Evolutionary conservation across 139 green algal genomes (phyloP).

Genomic region (Chlamydomonas schloesseri): DNA sequence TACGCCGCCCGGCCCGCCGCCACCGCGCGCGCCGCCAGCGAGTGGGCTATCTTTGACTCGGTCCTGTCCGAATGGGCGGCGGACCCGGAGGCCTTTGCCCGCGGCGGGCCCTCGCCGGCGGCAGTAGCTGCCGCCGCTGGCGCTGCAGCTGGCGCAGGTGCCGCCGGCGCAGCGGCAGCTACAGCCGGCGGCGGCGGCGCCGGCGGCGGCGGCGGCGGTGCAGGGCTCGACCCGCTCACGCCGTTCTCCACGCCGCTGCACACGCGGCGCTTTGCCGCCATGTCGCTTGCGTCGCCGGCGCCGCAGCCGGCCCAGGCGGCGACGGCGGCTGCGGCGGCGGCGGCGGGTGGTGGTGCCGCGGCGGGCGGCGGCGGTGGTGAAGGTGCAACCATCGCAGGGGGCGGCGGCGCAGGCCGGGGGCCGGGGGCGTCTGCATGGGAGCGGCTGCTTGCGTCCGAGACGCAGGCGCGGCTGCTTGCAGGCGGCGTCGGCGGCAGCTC

Average conservation of each 20-base stretch:
- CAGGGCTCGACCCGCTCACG: neutral
- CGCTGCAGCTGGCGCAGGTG: neutral
- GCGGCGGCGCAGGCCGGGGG: neutral
- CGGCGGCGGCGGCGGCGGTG: slow-evolving; percentile 1
- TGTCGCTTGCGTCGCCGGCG: slow-evolving; percentile 30
- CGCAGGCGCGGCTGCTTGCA: neutral
- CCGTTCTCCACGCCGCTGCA: slow-evolving; percentile 35
- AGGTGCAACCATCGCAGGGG: too few relatives aligned
- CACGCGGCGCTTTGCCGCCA: slow-evolving; percentile 43
- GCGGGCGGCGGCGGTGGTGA: neutral
- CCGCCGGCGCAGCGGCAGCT: neutral
- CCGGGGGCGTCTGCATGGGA: slow-evolving; percentile 24
- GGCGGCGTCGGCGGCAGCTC: neutral
- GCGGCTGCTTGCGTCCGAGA: slow-evolving; percentile 11
- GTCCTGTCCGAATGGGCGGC: slow-evolving; percentile 59
- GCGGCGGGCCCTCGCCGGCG: neutral
- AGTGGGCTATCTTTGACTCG: slow-evolving; percentile 48
- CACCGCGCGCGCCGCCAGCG: slow-evolving; percentile 3
- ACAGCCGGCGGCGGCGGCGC: too few relatives aligned
- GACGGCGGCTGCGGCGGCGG: neutral
- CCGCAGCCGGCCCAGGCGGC: neutral
- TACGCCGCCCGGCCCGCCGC: slow-evolving; percentile 38
- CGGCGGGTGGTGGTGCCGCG: neutral
- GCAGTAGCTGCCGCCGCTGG: neutral
- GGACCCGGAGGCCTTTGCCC: slow-evolving; percentile 16